phyloP scores from a whole-genome alignment of 345 rosid species.

The Euphorbia tirucalli region DNA sequence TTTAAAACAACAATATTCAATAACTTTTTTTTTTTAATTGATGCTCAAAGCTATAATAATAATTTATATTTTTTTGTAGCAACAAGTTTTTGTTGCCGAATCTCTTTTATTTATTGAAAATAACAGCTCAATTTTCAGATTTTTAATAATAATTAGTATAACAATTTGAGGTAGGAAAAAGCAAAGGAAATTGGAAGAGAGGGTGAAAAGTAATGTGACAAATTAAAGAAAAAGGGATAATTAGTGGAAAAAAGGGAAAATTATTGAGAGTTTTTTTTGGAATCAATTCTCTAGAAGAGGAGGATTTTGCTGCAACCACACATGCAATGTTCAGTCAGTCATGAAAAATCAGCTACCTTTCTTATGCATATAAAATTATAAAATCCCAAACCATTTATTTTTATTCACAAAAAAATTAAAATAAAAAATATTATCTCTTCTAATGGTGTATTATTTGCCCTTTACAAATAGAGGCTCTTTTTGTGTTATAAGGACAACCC shows the following conservation, averaged over 20 bases:
- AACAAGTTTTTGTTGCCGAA: no score
- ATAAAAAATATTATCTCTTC: no score
- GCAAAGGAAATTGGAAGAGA: background rate
- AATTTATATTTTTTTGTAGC: no score
- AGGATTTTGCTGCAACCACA: constrained; percentile 17
- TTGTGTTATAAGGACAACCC: background rate
- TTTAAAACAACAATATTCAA: no score
- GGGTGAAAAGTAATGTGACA: background rate
- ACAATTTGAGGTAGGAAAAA: constrained; percentile 14
- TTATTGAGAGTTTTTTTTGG: background rate
- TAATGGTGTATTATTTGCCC: no score
- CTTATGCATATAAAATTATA: no score
- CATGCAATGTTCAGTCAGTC: constrained; percentile 27
- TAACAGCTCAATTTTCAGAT: no score
- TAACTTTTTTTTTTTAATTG: no score
- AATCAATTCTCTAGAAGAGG: background rate
- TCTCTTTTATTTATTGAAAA: no score
- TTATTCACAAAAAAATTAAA: no score
- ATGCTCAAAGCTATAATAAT: no score
- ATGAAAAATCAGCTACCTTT: background rate
- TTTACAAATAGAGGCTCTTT: no score
- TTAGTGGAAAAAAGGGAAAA: background rate
- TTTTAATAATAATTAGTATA: background rate
- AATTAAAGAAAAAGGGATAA: constrained; percentile 7
- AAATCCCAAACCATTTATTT: background rate